Percentiles rank a stretch among this genome's conserved stretches.
These are phyloP conservation scores for Aspergillus candidus DNA, from an alignment of 2,329 filamentous ascomycete species.

Conservation along the genomic window DNA sequence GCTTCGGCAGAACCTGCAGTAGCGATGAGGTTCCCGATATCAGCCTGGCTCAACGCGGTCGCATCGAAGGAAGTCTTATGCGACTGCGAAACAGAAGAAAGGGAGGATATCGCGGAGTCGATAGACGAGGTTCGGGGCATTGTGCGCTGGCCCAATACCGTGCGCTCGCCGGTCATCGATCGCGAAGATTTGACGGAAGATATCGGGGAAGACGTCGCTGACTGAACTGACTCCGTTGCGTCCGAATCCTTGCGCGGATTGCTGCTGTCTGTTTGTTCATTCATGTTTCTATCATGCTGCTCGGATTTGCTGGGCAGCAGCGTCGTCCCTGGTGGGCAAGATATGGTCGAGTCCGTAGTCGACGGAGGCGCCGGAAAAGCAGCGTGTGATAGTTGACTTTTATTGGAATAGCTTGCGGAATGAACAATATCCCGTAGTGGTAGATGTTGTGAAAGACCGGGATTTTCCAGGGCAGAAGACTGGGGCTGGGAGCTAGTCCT, in stretches of 20 bases:
- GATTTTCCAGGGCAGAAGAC: slow-evolving; percentile 16
- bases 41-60: slow-evolving; percentile 56
- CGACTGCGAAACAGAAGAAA: slow-evolving; percentile 56
- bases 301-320: slow-evolving; percentile 1
- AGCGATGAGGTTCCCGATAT: slow-evolving; percentile 72
- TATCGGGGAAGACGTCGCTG: slow-evolving; percentile 25
- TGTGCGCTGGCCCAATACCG: slow-evolving; percentile 22
- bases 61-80: slow-evolving; percentile 55
- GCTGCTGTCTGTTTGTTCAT: slow-evolving; percentile 16
- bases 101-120: slow-evolving; percentile 81
- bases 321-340: slow-evolving; percentile 14
- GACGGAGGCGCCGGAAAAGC: slow-evolving; percentile 25
- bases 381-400: slow-evolving; percentile 23
- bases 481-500: slow-evolving; percentile 23
- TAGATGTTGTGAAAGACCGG: slow-evolving; percentile 19
- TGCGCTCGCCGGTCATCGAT: slow-evolving; percentile 25
- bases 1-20: slow-evolving; percentile 84
- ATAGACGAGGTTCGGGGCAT: slow-evolving; percentile 76
- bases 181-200: slow-evolving; percentile 25
- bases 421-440: slow-evolving; percentile 13
- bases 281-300: slow-evolving; percentile 24
- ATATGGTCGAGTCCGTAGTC: slow-evolving; percentile 14
- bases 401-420: slow-evolving; percentile 17
- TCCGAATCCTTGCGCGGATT: slow-evolving; percentile 24
- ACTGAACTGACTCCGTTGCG: slow-evolving; percentile 21